Evolutionary conservation across 1,284 basidiomycete genomes (phyloP), one percentile per base, ranked within the genome.

Genomic region (Malassezia yamatoensis): DNA sequence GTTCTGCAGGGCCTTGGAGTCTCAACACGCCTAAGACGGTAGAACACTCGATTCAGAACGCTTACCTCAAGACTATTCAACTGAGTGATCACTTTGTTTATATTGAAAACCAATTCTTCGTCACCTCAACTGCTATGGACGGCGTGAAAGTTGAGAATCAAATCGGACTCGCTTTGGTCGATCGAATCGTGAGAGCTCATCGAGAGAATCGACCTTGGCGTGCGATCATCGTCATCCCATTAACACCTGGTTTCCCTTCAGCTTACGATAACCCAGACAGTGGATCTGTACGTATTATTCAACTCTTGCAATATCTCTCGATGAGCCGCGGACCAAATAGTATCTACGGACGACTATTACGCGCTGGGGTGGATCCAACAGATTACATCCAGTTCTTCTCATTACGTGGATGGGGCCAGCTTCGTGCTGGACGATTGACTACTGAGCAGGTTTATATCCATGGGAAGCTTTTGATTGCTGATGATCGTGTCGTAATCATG

Each of bases 91-190:
- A 79, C 64, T 79, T 79, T 65, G 74, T 79, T 48, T 79, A 78
- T 65, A 78, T 78, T 59, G 90, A 96, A 76, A 96, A 98, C 72
- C 93, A 99, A 75, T 99, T 96, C 78, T 98, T 99, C 77, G 90
- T 98, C 70, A 88, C 90, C 0, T 94, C 87, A 82, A 96, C 93
- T 0, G 79, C 84, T 1, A 83, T 93, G 24, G 87, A 87, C 63
- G 89, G 90, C 57, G 83, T 88, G 38, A 82, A 82, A 65, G 81
- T 98, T 47, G 89, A 93, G 77, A 99, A 99, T 77, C 82, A 82
- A 64, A 94, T 98, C 51, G 93, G 91, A 21, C 88, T 96, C 71
- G 90, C 93, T 2, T 80, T 99, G 16, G 90, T 96, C 8, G 82
- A 85, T 64, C 84, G 93, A 11, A 93, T 94, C 68, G 85, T 96